These are phyloP conservation scores for Kazachstania africana DNA, from an alignment of 805 yeast genomes.

Conservation along the genomic window DNA sequence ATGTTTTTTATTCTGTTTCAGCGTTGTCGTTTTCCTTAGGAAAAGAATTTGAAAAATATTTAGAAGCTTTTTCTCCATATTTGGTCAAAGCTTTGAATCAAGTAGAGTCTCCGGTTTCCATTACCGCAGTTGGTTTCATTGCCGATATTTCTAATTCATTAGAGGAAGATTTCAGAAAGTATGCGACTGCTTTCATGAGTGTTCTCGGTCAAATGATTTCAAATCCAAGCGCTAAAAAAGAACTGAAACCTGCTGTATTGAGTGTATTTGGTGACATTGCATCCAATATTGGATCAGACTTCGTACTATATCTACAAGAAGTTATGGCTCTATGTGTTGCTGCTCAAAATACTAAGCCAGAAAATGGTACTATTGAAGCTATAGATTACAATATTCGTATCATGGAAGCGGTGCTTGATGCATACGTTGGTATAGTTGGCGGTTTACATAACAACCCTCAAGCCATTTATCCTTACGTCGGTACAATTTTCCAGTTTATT, in stretches of 20 bases:
- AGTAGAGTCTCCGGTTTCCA: constrained; percentile 72
- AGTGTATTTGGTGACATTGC: constrained; percentile 96
- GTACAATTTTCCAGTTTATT: constrained; percentile 61
- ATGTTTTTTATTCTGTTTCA: constrained; percentile 81
- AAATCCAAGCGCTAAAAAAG: constrained; percentile 57
- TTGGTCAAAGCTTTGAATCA: constrained; percentile 69
- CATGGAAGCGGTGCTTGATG: constrained; percentile 84
- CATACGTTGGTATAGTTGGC: constrained; percentile 89
- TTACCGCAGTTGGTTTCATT: constrained; percentile 86
- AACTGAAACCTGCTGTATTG: constrained; percentile 74
- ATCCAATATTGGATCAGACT: constrained; percentile 67
- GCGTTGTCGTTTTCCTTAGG: constrained; percentile 80
- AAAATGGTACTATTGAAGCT: constrained; percentile 60
- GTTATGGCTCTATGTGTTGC: constrained; percentile 69
- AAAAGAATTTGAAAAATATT: constrained; percentile 56
- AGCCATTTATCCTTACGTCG: constrained; percentile 51
- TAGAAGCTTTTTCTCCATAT: constrained; percentile 75
- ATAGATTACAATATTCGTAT: constrained; percentile 62
- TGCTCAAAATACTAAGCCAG: constrained; percentile 52
- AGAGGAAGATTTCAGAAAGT: constrained; percentile 60
- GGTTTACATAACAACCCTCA: constrained; percentile 69
- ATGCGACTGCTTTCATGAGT: constrained; percentile 71
- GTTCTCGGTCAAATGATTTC: constrained; percentile 67
- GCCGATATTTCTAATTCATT: constrained; percentile 90
- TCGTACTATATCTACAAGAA: constrained; percentile 62